Evolutionary conservation across 805 yeast species (phyloP), one percentile per base, ranked within the genome.

Genomic region (Dipodascus geniculatus): DNA sequence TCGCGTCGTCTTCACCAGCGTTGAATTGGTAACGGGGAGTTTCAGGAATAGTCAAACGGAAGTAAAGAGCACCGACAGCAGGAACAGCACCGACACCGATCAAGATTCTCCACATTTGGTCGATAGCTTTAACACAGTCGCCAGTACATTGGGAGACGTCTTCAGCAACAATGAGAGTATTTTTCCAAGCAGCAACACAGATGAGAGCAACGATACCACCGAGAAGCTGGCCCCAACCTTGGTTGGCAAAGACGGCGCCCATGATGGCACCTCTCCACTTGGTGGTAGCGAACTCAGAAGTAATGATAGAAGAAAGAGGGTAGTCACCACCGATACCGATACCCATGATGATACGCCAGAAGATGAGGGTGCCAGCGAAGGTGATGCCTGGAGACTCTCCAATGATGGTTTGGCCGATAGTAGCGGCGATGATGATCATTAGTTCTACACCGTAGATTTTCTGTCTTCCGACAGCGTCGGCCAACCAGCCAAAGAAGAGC

Each of bases 221-320:
- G 19, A 82, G 65, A 57, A 89, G 79, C 75, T 90, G 96, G 70
- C 97, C 97, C 82, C 93, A 81, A 72, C 96, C 97, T 74, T 89
- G 97, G 76, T 89, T 89, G 55, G 96, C 91, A 71, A 89, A 89
- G 55, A 88, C 96, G 24, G 96, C 95, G 66, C 87, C 89, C 96
- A 88, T 88, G 63, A 87, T 87, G 60, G 96, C 96, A 79, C 96
- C 96, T 82, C 96, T 86, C 95, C 96, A 88, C 71, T 85, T 87
- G 61, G 96, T 88, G 56, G 96, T 87, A 24, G 96, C 79, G 65
- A 88, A 88, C 75, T 88, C 96, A 55, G 96, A 83, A 8, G 95
- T 83, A 60, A 88, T 87, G 68, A 88, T 84, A n/a, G 96, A 87
- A 19, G 96, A 87, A 64, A 89, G 77, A 61, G 96, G 96, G 70